Percentiles rank a stretch among this genome's conserved stretches.
Evolutionary conservation across 257 asterid species (phyloP).

Genomic region (Knoxia roxburghii): DNA sequence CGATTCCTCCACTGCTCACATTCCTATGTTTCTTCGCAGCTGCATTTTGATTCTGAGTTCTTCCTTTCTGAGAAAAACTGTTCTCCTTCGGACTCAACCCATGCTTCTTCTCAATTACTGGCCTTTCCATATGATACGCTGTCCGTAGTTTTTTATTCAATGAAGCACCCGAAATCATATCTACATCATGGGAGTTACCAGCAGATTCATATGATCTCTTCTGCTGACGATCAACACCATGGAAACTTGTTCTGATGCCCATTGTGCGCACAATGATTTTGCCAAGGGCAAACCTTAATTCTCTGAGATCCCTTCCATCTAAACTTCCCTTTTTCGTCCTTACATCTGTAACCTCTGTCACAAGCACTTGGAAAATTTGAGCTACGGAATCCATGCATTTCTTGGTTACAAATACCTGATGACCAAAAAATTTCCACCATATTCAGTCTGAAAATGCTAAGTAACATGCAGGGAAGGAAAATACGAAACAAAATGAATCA

Average conservation of each 20-base stretch:
- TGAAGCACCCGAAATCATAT: conserved; percentile 3
- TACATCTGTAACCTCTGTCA: conserved; percentile 25
- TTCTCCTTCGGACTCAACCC: conserved; percentile 11
- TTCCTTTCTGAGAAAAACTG: conserved; percentile 9
- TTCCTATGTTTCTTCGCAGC: neutral
- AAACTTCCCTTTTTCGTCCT: conserved; percentile 15
- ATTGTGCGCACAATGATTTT: conserved; percentile 50
- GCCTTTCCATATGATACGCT: conserved; percentile 10
- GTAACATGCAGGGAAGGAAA: neutral
- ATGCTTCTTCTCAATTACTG: conserved; percentile 20
- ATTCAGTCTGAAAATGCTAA: conserved; percentile 6
- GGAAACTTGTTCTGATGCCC: conserved; percentile 20
- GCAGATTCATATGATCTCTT: conserved; percentile 7
- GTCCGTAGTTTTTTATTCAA: conserved; percentile 14
- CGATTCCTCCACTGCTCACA: conserved; percentile 2
- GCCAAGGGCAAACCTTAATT: conserved; percentile 71
- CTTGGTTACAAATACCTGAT: conserved; percentile 61
- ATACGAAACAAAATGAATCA: neutral
- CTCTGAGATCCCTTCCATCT: conserved; percentile 34
- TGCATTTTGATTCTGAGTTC: conserved; percentile 10
- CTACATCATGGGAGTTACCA: conserved; percentile 15
- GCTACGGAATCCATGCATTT: conserved; percentile 30
- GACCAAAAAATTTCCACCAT: conserved; percentile 14
- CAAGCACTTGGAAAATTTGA: conserved; percentile 25
- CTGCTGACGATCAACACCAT: conserved; percentile 20